Evolutionary conservation across 352 stramenopile genomes (phyloP).

Genomic region (Pythium aquatile): DNA sequence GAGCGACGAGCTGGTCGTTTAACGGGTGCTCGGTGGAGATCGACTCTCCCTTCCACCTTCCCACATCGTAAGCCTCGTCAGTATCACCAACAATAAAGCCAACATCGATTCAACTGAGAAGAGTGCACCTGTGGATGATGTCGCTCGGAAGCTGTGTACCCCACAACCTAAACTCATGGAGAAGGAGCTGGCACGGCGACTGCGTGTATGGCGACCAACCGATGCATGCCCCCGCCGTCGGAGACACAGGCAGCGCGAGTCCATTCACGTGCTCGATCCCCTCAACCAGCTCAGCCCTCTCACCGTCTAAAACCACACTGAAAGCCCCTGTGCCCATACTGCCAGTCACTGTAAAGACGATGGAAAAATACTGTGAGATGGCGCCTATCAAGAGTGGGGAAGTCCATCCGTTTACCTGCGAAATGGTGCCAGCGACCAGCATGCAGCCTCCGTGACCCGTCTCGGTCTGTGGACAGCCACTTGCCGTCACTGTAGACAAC

Average conservation of each 20-base stretch:
- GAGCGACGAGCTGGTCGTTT: slow-evolving; percentile 5
- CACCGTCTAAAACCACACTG: slow-evolving; percentile 18
- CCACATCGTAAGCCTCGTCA: neutral
- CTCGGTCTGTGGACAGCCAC: slow-evolving; percentile 1
- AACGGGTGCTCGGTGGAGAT: slow-evolving; percentile 15
- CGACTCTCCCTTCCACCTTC: slow-evolving; percentile 16
- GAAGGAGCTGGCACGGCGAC: slow-evolving; percentile 13
- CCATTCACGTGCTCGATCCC: neutral
- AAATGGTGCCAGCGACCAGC: slow-evolving; percentile 24
- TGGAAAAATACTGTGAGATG: neutral
- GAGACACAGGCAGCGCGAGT: slow-evolving; percentile 4
- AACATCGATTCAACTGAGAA: neutral
- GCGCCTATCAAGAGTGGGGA: neutral
- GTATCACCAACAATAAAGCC: neutral
- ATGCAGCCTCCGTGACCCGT: neutral
- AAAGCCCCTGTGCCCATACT: neutral
- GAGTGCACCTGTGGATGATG: neutral
- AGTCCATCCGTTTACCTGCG: slow-evolving; percentile 6
- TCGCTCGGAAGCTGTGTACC: neutral
- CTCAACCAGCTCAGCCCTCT: neutral
- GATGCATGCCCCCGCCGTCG: slow-evolving; percentile 8
- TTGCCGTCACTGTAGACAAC: slow-evolving; percentile 13
- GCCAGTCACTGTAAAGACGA: neutral
- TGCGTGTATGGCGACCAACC: slow-evolving; percentile 16
- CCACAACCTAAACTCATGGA: slow-evolving; percentile 29